Conservation (phyloP, 768 basidiomycete species). For the Cubamyces sp. region DNA sequence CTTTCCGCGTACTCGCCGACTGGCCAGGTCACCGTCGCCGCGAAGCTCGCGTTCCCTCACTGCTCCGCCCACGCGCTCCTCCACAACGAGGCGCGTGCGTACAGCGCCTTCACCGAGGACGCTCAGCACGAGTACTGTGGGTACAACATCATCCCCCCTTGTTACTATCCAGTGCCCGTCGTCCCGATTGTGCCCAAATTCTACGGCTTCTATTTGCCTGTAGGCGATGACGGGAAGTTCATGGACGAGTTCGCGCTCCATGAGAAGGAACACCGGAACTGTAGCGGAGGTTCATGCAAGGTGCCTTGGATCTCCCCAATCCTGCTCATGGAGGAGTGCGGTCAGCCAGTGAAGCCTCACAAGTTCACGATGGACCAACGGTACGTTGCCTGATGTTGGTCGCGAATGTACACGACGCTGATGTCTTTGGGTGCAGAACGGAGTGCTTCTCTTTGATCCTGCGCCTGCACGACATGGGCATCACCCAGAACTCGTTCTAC, state of each 20-base stretch:
- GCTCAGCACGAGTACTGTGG: constrained; percentile 56
- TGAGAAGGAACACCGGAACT: constrained; percentile 23
- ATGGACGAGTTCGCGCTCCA: background rate
- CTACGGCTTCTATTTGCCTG: constrained; percentile 59
- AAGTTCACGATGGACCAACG: constrained; percentile 30
- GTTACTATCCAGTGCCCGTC: constrained; percentile 50
- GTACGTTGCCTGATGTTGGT: too few relatives aligned
- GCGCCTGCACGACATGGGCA: constrained; percentile 44
- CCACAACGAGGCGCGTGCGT: constrained; percentile 46
- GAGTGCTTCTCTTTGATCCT: constrained; percentile 40
- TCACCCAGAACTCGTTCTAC: constrained; percentile 47
- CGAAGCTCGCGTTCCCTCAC: constrained; percentile 29
- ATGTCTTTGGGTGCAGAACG: constrained; percentile 18
- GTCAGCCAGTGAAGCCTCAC: constrained; percentile 37
- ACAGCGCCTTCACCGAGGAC: constrained; percentile 48
- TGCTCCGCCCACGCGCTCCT: constrained; percentile 27
- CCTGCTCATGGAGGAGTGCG: constrained; percentile 53
- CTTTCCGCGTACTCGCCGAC: constrained; percentile 31
- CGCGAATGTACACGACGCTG: background rate
- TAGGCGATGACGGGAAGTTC: constrained; percentile 14
- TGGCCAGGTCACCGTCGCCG: constrained; percentile 33
- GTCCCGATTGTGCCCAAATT: constrained; percentile 62
- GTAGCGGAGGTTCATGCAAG: constrained; percentile 10
- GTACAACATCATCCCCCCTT: constrained; percentile 46
- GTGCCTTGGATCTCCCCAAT: constrained; percentile 40